phyloP scores from a whole-genome alignment of 2,329 filamentous ascomycete genomes.

The Sporothrix phasma region DNA sequence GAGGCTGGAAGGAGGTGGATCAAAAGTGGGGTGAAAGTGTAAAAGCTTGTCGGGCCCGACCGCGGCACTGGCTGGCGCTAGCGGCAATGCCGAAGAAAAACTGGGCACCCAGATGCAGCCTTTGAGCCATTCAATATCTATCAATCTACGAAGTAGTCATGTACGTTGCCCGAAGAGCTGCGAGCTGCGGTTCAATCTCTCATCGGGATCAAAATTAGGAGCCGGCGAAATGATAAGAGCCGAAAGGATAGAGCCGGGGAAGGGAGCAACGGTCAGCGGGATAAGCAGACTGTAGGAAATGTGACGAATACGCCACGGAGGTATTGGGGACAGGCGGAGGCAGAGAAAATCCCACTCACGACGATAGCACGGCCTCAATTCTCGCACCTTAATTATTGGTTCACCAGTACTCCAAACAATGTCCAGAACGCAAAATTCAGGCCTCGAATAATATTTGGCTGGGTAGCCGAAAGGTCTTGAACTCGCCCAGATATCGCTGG shows the following conservation, averaged over 20 bases:
- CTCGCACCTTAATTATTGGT: no score
- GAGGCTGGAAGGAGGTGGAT: neutral
- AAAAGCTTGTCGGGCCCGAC: conserved; percentile 10
- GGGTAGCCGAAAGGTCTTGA: no score
- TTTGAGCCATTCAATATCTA: neutral
- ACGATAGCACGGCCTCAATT: neutral
- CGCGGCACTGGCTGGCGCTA: conserved; percentile 10
- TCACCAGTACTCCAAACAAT: no score
- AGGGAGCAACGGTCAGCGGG: neutral
- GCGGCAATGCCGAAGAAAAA: conserved; percentile 10
- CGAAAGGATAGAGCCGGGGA: neutral
- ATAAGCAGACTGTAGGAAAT: neutral
- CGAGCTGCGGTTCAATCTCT: no score
- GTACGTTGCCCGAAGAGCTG: no score
- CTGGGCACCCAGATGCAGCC: neutral
- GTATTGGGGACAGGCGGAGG: neutral
- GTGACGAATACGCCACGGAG: neutral
- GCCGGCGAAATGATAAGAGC: neutral
- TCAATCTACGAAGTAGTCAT: no score
- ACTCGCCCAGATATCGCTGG: no score
- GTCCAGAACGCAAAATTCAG: no score
- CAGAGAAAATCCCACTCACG: no score
- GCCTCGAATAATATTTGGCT: no score
- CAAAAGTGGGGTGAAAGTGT: neutral
- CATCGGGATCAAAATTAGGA: neutral